A percentile compares a stretch with the other conserved stretches of the same genome.
Evolutionary conservation across 1,284 basidiomycete genomes (phyloP).

Genomic region (Puccinia brachypodii): DNA sequence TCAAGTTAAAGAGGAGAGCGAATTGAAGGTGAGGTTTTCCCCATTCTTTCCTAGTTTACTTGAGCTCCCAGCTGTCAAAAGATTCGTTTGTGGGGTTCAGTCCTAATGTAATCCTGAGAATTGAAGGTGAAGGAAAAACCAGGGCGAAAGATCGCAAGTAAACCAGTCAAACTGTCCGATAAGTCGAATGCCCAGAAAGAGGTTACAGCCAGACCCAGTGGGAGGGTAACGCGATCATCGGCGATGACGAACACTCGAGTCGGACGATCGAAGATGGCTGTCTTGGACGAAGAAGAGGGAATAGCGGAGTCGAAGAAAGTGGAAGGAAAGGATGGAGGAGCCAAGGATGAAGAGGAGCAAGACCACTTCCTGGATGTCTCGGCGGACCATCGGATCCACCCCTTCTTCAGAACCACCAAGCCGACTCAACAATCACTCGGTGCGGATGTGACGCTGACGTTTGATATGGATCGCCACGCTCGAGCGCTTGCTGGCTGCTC

Average conservation of each 20-base stretch:
- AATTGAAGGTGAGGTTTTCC: background rate
- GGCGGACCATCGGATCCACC: conserved; percentile 21
- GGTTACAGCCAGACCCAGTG: background rate
- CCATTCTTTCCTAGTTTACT: background rate
- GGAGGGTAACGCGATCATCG: conserved; percentile 14
- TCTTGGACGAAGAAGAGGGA: conserved; percentile 7
- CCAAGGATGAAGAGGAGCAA: background rate
- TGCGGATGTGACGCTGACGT: conserved; percentile 26
- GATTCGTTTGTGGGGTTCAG: background rate
- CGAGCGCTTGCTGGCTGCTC: conserved; percentile 30
- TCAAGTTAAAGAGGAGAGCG: background rate
- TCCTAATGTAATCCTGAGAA: background rate
- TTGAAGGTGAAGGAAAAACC: conserved; percentile 1
- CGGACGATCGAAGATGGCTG: conserved; percentile 6
- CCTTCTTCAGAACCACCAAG: background rate
- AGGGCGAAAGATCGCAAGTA: conserved; percentile 7
- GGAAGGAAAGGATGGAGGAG: background rate
- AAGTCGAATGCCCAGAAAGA: conserved; percentile 34
- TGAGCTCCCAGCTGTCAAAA: background rate
- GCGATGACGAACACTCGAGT: conserved; percentile 28
- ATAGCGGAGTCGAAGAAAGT: background rate
- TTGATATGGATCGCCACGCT: conserved; percentile 30
- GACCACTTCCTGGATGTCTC: conserved; percentile 32
- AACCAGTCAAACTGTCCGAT: conserved; percentile 19
- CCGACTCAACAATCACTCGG: conserved; percentile 28